These are phyloP conservation scores for Acanthochlamys bracteata DNA, from an alignment of 106 monocot genomes.

Conservation along the genomic window DNA sequence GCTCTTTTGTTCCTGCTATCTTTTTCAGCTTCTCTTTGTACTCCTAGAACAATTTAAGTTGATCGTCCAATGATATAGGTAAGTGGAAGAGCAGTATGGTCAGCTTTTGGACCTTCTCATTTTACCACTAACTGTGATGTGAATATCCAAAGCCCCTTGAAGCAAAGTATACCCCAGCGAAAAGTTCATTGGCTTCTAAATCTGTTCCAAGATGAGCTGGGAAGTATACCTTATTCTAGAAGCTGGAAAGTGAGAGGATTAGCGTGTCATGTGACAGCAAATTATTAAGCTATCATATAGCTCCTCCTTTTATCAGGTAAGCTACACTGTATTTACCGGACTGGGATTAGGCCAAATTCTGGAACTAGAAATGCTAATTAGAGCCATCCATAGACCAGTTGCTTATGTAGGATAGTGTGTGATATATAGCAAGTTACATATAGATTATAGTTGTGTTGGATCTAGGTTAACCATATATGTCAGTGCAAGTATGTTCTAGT, in stretches of 20 bases:
- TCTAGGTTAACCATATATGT: no score
- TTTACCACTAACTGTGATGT: constrained; percentile 14
- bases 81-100: constrained; percentile 2
- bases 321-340: no score
- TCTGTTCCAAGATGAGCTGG: constrained; percentile 17
- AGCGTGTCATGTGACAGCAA: background rate
- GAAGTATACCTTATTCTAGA: constrained; percentile 14
- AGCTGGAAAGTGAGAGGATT: background rate
- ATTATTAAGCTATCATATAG: background rate
- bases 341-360: no score
- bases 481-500: no score
- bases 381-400: no score
- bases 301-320: no score
- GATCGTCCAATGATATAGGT: constrained; percentile 23
- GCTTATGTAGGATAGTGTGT: no score
- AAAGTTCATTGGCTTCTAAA: constrained; percentile 15
- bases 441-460: no score
- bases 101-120: background rate
- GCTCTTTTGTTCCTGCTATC: constrained; percentile 28
- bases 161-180: constrained; percentile 31
- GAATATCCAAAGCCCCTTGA: constrained; percentile 22
- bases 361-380: no score
- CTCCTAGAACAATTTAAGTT: constrained; percentile 31
- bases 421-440: no score
- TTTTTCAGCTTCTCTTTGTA: constrained; percentile 39